Conservation (phyloP, 2,329 filamentous ascomycete species). For the Cadophora luteo-olivacea region DNA sequence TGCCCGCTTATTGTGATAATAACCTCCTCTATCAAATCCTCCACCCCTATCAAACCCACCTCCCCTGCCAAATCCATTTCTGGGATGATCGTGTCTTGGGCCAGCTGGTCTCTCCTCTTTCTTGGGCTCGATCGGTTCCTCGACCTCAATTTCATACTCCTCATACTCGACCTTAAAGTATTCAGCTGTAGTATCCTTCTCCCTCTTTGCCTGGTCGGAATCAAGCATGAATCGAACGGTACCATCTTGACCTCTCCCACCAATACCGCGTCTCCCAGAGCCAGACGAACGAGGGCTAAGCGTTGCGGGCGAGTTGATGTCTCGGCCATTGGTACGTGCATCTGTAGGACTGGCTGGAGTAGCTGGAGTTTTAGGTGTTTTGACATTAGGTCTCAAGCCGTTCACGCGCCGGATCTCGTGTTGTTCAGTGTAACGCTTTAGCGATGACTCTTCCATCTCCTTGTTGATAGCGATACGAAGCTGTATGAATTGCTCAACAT, state of each 20-base stretch:
- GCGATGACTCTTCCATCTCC: slow-evolving; percentile 69
- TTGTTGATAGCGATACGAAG: slow-evolving; percentile 88
- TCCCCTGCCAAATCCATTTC: slow-evolving; percentile 29
- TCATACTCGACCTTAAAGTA: slow-evolving; percentile 79
- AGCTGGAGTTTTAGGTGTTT: slow-evolving; percentile 45
- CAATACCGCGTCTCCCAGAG: slow-evolving; percentile 37
- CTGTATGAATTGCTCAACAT: slow-evolving; percentile 80
- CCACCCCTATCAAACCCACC: slow-evolving; percentile 27
- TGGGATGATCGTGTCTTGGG: slow-evolving; percentile 22
- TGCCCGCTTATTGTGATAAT: slow-evolving; percentile 30
- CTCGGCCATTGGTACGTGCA: slow-evolving; percentile 41
- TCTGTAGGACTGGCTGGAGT: slow-evolving; percentile 45
- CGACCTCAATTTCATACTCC: slow-evolving; percentile 79
- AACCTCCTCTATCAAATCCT: slow-evolving; percentile 15
- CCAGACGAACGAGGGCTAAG: slow-evolving; percentile 43
- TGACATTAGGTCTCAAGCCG: slow-evolving; percentile 44
- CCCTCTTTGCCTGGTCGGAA: slow-evolving; percentile 73
- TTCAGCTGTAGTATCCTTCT: slow-evolving; percentile 69
- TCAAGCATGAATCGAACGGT: slow-evolving; percentile 93
- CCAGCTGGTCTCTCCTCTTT: slow-evolving; percentile 29
- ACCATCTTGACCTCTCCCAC: slow-evolving; percentile 60
- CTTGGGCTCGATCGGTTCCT: slow-evolving; percentile 55
- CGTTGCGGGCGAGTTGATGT: slow-evolving; percentile 41
- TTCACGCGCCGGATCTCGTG: slow-evolving; percentile 50
- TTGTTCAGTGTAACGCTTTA: slow-evolving; percentile 69